Evolutionary conservation across 2,329 filamentous ascomycete genomes (phyloP).

Genomic region (Penicillium sp.): DNA sequence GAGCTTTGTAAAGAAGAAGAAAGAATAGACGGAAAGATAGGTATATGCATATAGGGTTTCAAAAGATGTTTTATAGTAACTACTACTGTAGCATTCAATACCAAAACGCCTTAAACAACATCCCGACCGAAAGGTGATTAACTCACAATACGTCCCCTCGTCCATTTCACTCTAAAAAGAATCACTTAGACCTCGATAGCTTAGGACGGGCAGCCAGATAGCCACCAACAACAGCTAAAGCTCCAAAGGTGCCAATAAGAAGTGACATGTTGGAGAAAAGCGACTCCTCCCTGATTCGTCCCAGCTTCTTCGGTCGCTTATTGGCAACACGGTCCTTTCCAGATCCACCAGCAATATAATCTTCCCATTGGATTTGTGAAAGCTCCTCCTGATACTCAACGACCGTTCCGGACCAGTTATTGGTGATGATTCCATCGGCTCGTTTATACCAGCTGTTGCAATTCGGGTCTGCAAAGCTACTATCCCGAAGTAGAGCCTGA

Average conservation of each 20-base stretch:
- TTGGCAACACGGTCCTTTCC: slow-evolving; percentile 21
- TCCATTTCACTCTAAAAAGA: neutral
- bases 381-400: slow-evolving; percentile 55
- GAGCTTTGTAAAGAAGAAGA: no score
- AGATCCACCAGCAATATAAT: slow-evolving; percentile 30
- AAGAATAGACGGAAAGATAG: no score
- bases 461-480: slow-evolving; percentile 54
- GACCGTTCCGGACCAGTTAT: slow-evolving; percentile 58
- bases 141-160: no score
- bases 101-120: no score
- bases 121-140: no score
- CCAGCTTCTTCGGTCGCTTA: slow-evolving; percentile 27
- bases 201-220: slow-evolving; percentile 10
- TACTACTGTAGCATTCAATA: no score
- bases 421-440: slow-evolving; percentile 54
- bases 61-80: no score
- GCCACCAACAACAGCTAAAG: slow-evolving; percentile 56
- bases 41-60: no score
- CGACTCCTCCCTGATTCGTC: slow-evolving; percentile 38
- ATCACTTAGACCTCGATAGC: neutral
- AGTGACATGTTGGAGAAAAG: slow-evolving; percentile 31
- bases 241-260: slow-evolving; percentile 73
- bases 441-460: slow-evolving; percentile 61
- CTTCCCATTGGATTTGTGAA: slow-evolving; percentile 30
- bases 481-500: slow-evolving; percentile 46